A percentile compares a stretch with the other conserved stretches of the same genome.
Evolutionary conservation across 192 early-diverging fungal genomes (phyloP).

Genomic region (Funneliformis geosporum): DNA sequence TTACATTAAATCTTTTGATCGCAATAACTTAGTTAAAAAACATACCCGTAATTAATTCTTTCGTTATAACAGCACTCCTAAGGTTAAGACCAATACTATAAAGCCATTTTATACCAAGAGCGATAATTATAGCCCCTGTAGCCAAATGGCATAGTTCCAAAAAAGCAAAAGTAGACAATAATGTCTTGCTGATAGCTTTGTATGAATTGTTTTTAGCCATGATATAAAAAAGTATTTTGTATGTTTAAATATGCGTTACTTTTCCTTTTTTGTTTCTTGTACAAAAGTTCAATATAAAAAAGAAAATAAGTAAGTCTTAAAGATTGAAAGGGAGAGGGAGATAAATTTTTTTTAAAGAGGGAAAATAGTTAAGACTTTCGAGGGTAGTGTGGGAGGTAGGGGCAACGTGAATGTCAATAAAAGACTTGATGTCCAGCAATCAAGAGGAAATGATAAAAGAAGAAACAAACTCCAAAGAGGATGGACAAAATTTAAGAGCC

Average conservation of each 20-base stretch:
- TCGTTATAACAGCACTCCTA: slow-evolving; percentile 15
- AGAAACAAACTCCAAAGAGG: no score
- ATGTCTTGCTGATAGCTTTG: slow-evolving; percentile 5
- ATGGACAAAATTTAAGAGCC: no score
- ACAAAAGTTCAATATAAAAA: no score
- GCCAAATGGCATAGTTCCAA: slow-evolving; percentile 14
- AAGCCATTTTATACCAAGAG: neutral
- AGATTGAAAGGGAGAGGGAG: no score
- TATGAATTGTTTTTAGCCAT: neutral
- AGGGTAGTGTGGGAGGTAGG: no score
- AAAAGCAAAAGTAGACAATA: neutral
- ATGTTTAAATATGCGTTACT: neutral
- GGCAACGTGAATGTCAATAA: no score
- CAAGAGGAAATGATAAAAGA: no score
- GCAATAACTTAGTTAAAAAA: no score
- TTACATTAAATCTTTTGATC: neutral
- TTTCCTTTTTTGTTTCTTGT: neutral
- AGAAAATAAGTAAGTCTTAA: no score
- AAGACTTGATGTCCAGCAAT: no score
- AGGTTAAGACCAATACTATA: neutral
- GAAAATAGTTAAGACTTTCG: no score
- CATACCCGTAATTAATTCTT: slow-evolving; percentile 1
- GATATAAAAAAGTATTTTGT: neutral
- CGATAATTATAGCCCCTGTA: slow-evolving; percentile 5
- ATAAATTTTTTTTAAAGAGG: no score